Evolutionary conservation across 805 yeast genomes (phyloP), one percentile per base, ranked within the genome.

Genomic region (Pichia paraexigua): DNA sequence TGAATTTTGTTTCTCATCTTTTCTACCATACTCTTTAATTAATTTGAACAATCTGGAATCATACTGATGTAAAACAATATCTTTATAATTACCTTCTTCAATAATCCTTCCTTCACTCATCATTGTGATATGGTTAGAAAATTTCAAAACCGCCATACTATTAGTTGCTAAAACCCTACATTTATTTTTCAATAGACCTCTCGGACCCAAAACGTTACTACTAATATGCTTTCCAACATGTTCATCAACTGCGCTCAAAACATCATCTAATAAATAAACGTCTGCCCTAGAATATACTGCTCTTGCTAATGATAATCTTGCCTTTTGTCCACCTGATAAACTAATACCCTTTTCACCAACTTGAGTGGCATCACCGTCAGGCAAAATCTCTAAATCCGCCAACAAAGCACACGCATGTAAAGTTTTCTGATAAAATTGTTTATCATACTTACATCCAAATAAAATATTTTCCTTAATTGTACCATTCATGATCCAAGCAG

Each of bases 271-370:
- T 41, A 94, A 70, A 65, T 88, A 90, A 30, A 94, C 80, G 63
- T 94, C 98, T 3, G 98, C 95, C 57, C 98, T 77, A 13, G 96
- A 79, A 65, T 94, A 94, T 11, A 94, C 96, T 13, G 99, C 97
- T 65, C 99, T 80, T 0, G 99, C 99, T 49, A 94, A 76, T 1
- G 96, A 83, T 39, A 94, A 76, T 66, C 99, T 82, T 0, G 99
- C 98, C 75, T 94, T 94, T 68, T 94, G 99, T 44, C 99, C 99
- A 48, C 99, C 99, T 42, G 96, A 87, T 47, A 94, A 74, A 15
- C 97, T 88, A 48, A 94, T 91, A 57, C 99, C 99, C 66, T 92
- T 89, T 71, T 94, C 99, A 56, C 99, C 99, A 52, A 94, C 98
- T 60, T 87, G 80, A 7, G 99, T 94, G 48, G 75, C 75, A 65